A percentile compares a stretch with the other conserved stretches of the same genome.
Conservation (phyloP, 371 early-diverging fungal genomes). For the Coemansia sp. region DNA sequence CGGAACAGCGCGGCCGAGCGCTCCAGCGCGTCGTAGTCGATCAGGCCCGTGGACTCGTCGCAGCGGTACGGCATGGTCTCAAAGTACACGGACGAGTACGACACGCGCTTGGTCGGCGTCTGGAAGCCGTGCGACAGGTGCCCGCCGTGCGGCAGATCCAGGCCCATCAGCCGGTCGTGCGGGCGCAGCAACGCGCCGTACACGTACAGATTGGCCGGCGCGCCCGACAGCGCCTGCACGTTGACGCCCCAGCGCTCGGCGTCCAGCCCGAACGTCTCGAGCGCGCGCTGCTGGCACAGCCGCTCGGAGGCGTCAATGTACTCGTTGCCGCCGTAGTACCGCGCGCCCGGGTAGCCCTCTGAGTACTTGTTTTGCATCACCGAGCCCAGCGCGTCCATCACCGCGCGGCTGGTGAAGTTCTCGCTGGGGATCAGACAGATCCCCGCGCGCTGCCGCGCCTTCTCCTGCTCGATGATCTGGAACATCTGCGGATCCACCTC, state of each 20-base stretch:
- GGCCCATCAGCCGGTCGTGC: constrained; percentile 99
- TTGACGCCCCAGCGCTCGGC: constrained; percentile 98
- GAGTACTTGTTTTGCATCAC: constrained; percentile 99
- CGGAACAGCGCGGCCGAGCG: constrained; percentile 83
- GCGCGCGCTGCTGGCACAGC: constrained; percentile 95
- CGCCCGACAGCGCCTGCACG: constrained; percentile 96
- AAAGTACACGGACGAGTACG: constrained; percentile 95
- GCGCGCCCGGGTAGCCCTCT: constrained; percentile 97
- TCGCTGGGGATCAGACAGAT: constrained; percentile 97
- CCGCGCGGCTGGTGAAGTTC: constrained; percentile 98
- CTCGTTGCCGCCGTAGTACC: constrained; percentile 99
- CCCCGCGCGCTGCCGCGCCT: constrained; percentile 92
- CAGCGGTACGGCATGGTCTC: constrained; percentile 98
- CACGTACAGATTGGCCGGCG: constrained; percentile 98
- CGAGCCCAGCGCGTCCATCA: constrained; percentile 97
- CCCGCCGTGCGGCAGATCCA: constrained; percentile 98
- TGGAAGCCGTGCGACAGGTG: constrained; percentile 99
- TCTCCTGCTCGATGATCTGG: constrained; percentile 94
- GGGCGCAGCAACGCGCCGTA: constrained; percentile 96
- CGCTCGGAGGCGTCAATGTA: constrained; percentile 95
- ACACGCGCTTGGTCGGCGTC: constrained; percentile 97
- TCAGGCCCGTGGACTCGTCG: constrained; percentile 84
- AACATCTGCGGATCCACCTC: constrained; percentile 91
- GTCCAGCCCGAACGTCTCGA: constrained; percentile 90
- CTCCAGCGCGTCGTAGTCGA: constrained; percentile 95